These are phyloP conservation scores for Calonectria hawksworthii DNA, from an alignment of 2,329 filamentous ascomycete species.

Conservation along the genomic window DNA sequence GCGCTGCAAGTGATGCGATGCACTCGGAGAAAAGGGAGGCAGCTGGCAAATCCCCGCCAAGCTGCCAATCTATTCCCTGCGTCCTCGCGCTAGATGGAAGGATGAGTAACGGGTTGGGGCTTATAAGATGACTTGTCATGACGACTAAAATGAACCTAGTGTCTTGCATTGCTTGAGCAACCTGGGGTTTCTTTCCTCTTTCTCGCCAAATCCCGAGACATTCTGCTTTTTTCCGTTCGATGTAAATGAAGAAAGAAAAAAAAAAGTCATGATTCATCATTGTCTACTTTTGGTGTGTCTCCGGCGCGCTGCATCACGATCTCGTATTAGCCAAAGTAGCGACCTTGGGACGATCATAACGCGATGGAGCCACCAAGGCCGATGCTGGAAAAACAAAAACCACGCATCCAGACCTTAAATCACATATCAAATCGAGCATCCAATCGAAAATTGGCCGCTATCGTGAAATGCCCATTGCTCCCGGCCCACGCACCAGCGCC, in stretches of 20 bases:
- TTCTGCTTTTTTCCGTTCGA: not conserved
- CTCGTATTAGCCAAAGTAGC: not conserved
- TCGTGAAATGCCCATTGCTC: not conserved
- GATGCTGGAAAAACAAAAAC: not conserved
- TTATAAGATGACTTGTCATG: not conserved
- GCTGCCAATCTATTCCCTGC: not conserved
- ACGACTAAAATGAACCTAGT: not conserved
- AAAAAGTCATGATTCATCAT: not conserved
- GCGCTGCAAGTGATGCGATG: conserved; percentile 8
- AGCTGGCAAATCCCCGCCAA: not conserved
- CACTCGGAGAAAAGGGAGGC: not conserved
- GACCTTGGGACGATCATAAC: not conserved
- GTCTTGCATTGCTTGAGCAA: not conserved
- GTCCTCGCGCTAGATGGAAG: not conserved
- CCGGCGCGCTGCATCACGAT: not conserved
- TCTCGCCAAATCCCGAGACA: not conserved
- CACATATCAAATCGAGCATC: not conserved
- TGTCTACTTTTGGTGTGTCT: not conserved
- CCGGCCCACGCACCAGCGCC: not conserved
- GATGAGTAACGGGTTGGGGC: not conserved
- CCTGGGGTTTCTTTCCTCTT: not conserved
- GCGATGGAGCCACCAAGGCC: not conserved
- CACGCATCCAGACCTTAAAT: not conserved
- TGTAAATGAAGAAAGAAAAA: not conserved
- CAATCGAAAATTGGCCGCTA: not conserved